phyloP scores from a whole-genome alignment of 73 alveolate species.

The Halteria grandinella region DNA sequence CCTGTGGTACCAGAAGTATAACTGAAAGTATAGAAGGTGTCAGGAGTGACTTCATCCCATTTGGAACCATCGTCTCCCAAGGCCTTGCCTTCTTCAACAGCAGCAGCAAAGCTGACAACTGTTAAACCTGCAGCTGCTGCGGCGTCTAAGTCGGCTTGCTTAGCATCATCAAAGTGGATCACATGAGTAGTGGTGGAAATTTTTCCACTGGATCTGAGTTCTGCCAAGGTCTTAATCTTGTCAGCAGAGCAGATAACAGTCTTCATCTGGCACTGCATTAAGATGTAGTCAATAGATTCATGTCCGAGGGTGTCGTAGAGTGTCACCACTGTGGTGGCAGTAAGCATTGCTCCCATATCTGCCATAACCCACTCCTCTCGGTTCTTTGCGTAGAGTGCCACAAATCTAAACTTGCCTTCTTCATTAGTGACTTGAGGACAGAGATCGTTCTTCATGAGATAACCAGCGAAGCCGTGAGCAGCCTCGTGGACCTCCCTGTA shows the following conservation, averaged over 20 bases:
- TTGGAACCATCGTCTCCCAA: conserved; percentile 13
- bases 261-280: conserved; percentile 56
- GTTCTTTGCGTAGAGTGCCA: conserved; percentile 85
- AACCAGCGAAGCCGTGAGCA: conserved; percentile 42
- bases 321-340: conserved; percentile 70
- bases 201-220: conserved; percentile 50
- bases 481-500: conserved; percentile 55
- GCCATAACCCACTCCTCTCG: conserved; percentile 82
- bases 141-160: conserved; percentile 39
- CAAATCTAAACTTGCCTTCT: conserved; percentile 58
- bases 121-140: conserved; percentile 48
- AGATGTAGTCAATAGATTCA: conserved; percentile 69
- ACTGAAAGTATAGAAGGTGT: conserved; percentile 71
- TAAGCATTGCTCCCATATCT: conserved; percentile 78
- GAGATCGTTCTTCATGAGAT: conserved; percentile 36
- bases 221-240: conserved; percentile 41
- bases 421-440: conserved; percentile 46
- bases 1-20: conserved; percentile 89
- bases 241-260: conserved; percentile 68
- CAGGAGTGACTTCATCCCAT: conserved; percentile 52
- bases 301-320: conserved; percentile 82
- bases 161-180: conserved; percentile 63
- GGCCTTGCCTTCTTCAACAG: conserved; percentile 46
- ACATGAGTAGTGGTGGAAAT: conserved; percentile 43
- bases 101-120: conserved; percentile 29